Evolutionary conservation across 225 moss, liverwort and hornwort species (phyloP).

Genomic region (Pseudoscleropodium purum): DNA sequence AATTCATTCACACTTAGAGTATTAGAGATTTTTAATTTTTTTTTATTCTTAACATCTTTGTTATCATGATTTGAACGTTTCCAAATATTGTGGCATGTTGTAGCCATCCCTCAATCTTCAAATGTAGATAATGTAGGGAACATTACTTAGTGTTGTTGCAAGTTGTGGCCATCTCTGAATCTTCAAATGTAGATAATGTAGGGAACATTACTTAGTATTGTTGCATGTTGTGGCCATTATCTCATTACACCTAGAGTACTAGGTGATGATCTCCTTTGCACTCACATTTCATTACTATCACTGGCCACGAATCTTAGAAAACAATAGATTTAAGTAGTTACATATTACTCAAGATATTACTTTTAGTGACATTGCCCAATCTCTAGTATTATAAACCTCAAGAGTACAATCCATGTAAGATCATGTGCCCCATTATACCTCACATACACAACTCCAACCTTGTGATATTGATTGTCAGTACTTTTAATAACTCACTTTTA

Average conservation of each 20-base stretch:
- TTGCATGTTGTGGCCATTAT: background rate
- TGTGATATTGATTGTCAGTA: accelerated
- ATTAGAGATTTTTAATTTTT: no score
- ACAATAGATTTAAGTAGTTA: background rate
- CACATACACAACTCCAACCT: background rate
- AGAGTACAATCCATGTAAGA: background rate
- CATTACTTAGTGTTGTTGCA: background rate
- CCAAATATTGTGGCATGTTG: background rate
- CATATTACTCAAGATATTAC: no score
- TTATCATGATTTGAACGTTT: background rate
- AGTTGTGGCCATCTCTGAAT: no score
- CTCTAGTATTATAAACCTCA: accelerated
- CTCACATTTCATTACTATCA: background rate
- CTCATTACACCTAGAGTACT: accelerated
- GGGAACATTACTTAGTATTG: background rate
- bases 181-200: background rate
- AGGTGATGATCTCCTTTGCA: background rate
- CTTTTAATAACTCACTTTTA: background rate
- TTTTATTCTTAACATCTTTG: background rate
- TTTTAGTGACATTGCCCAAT: background rate
- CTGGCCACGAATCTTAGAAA: background rate
- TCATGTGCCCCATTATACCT: no score
- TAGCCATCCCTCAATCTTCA: background rate
- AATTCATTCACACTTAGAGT: background rate
- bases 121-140: background rate